These are phyloP conservation scores for Pseudogymnoascus sp. DNA, from an alignment of 2,329 filamentous ascomycete species.

Conservation along the genomic window DNA sequence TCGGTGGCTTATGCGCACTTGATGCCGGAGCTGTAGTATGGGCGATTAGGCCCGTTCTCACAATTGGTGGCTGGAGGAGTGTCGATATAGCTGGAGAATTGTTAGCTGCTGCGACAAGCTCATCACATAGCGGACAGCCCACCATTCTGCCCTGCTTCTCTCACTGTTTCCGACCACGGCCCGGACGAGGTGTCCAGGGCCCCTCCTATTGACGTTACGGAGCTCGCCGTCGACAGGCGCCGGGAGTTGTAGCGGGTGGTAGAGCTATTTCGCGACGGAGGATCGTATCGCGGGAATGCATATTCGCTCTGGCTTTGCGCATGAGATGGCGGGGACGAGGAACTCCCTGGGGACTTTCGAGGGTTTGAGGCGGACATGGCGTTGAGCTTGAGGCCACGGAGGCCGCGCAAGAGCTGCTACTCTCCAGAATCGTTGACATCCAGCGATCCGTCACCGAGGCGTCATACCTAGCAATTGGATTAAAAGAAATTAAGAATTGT, in stretches of 20 bases:
- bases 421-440: constrained; percentile 19
- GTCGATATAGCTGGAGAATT: constrained; percentile 70
- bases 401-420: constrained; percentile 17
- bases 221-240: constrained; percentile 79
- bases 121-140: constrained; percentile 18
- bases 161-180: constrained; percentile 50
- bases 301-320: constrained; percentile 32
- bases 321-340: constrained; percentile 31
- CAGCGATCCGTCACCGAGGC: constrained; percentile 23
- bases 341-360: constrained; percentile 41
- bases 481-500: neutral
- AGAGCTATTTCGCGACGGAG: constrained; percentile 35
- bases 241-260: constrained; percentile 43
- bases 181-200: constrained; percentile 62
- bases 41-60: constrained; percentile 77
- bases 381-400: constrained; percentile 18
- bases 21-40: constrained; percentile 63
- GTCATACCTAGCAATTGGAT: constrained; percentile 24
- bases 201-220: constrained; percentile 80
- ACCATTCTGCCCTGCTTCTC: constrained; percentile 82
- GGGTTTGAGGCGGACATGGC: constrained; percentile 36
- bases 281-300: constrained; percentile 53
- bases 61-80: constrained; percentile 82
- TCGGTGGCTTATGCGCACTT: constrained; percentile 75
- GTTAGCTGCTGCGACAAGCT: constrained; percentile 15